phyloP scores from a whole-genome alignment of 352 stramenopile genomes.

The Globisporangium ultimum region DNA sequence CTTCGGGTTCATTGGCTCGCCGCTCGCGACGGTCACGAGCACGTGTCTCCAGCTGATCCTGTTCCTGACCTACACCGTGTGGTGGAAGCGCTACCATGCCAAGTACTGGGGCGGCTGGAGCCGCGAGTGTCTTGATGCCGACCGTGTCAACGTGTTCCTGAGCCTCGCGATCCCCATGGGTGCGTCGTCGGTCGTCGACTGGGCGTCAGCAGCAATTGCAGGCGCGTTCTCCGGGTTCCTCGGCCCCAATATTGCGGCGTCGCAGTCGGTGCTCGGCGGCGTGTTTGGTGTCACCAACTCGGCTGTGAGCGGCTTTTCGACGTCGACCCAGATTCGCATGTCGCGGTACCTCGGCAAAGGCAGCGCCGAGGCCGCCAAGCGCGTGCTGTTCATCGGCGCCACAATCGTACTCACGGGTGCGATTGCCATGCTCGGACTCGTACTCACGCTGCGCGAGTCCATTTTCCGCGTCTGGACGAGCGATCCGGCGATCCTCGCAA shows the following conservation, averaged over 20 bases:
- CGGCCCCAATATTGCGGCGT: slow-evolving; percentile 41
- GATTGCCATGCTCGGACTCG: slow-evolving; percentile 29
- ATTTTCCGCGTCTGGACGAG: slow-evolving; percentile 47
- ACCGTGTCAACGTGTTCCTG: slow-evolving; percentile 48
- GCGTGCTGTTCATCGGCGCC: slow-evolving; percentile 34
- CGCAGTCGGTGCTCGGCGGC: slow-evolving; percentile 36
- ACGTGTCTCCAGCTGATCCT: slow-evolving; percentile 43
- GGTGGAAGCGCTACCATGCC: slow-evolving; percentile 46
- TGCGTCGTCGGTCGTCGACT: slow-evolving; percentile 45
- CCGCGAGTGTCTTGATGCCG: slow-evolving; percentile 28
- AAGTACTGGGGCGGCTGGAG: slow-evolving; percentile 49
- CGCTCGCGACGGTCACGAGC: slow-evolving; percentile 41
- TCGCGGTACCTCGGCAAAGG: slow-evolving; percentile 45
- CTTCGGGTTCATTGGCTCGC: slow-evolving; percentile 70
- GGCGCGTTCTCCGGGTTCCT: slow-evolving; percentile 44
- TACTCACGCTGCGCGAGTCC: slow-evolving; percentile 30
- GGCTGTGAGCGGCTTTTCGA: slow-evolving; percentile 42
- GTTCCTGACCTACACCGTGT: slow-evolving; percentile 43
- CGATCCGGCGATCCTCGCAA: slow-evolving; percentile 37
- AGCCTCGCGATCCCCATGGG: slow-evolving; percentile 46
- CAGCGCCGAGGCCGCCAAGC: slow-evolving; percentile 37
- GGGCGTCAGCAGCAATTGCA: slow-evolving; percentile 37
- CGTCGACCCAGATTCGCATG: slow-evolving; percentile 49
- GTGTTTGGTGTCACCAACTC: slow-evolving; percentile 49
- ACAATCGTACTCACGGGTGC: slow-evolving; percentile 32